phyloP scores from a whole-genome alignment of 1,139 yeast genomes.

The Lodderomyces jiufengensis region DNA sequence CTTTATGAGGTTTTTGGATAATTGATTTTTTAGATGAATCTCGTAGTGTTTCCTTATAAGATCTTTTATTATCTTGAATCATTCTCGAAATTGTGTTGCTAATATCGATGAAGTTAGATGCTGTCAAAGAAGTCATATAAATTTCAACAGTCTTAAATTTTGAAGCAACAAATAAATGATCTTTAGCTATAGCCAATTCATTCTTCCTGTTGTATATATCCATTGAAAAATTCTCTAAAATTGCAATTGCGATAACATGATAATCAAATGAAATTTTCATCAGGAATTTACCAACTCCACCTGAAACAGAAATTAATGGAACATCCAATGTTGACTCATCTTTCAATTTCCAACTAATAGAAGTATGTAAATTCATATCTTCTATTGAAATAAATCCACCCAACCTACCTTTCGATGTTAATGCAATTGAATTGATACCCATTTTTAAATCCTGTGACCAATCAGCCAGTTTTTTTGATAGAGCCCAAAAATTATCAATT shows the following conservation, averaged over 20 bases:
- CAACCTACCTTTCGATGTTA: constrained; percentile 70
- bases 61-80: constrained; percentile 65
- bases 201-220: constrained; percentile 70
- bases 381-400: constrained; percentile 62
- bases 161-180: constrained; percentile 57
- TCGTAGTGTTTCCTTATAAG: constrained; percentile 68
- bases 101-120: constrained; percentile 77
- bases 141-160: constrained; percentile 55
- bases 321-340: constrained; percentile 43
- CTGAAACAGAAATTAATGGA: constrained; percentile 66
- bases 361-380: constrained; percentile 56
- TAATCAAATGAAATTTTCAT: constrained; percentile 73
- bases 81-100: constrained; percentile 68
- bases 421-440: constrained; percentile 52
- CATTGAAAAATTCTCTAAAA: constrained; percentile 46
- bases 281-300: constrained; percentile 54
- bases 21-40: constrained; percentile 37
- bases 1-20: constrained; percentile 6
- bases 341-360: constrained; percentile 64
- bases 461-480: constrained; percentile 61
- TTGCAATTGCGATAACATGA: constrained; percentile 72
- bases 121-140: constrained; percentile 78
- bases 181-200: constrained; percentile 44
- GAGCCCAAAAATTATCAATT: constrained; percentile 63
- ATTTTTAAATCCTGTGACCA: constrained; percentile 71